Evolutionary conservation across 495 filamentous ascomycete species (phyloP).

Genomic region (Chaetomium tenue): DNA sequence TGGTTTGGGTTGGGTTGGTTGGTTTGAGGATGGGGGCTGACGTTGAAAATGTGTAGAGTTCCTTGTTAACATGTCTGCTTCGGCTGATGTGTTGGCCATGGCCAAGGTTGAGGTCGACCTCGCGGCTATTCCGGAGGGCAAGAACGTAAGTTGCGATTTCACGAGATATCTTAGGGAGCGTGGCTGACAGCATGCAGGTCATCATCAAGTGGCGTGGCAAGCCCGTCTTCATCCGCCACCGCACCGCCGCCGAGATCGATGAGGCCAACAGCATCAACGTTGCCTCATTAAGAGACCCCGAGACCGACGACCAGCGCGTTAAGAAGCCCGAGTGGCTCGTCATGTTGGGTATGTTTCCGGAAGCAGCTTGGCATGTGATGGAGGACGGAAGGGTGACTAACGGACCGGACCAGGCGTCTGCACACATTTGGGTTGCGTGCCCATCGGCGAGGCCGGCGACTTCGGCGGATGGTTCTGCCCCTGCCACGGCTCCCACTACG

Average conservation of each 20-base stretch:
- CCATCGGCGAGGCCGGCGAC: slow-evolving; percentile 97
- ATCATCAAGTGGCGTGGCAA: slow-evolving; percentile 99
- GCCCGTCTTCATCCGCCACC: slow-evolving; percentile 99
- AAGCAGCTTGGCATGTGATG: not conserved
- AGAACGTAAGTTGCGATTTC: slow-evolving; percentile 71
- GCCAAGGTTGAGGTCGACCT: slow-evolving; percentile 99
- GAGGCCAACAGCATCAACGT: slow-evolving; percentile 78
- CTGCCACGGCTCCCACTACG: slow-evolving; percentile 99
- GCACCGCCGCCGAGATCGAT: slow-evolving; percentile 80
- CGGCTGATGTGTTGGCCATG: slow-evolving; percentile 96
- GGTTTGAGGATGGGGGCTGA: slow-evolving; percentile 16
- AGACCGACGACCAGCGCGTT: slow-evolving; percentile 86
- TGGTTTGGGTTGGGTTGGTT: no score
- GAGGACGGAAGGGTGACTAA: slow-evolving; percentile 17
- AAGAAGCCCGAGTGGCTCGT: slow-evolving; percentile 98
- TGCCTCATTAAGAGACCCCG: slow-evolving; percentile 80
- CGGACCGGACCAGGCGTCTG: slow-evolving; percentile 68
- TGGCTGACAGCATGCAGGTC: slow-evolving; percentile 56
- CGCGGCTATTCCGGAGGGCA: slow-evolving; percentile 89
- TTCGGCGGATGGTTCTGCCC: slow-evolving; percentile 99
- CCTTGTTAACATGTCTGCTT: slow-evolving; percentile 99
- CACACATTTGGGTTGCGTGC: slow-evolving; percentile 98
- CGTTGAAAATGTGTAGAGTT: slow-evolving; percentile 64
- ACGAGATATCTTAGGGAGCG: not conserved
- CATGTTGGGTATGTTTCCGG: slow-evolving; percentile 76